Evolutionary conservation across 331 rosid genomes (phyloP).

Genomic region (Malus hybrid): DNA sequence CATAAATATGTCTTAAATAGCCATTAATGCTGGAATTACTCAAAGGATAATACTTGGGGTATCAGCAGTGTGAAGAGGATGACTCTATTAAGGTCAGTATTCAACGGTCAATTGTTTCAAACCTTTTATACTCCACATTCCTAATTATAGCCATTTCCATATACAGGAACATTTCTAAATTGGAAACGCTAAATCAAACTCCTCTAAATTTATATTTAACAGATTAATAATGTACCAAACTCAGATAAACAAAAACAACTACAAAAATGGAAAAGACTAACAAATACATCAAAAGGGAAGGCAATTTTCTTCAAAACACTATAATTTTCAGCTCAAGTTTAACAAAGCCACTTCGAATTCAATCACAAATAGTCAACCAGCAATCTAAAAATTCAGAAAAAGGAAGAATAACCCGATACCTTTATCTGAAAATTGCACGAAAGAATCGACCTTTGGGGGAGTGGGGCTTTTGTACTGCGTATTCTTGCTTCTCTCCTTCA

Average conservation of each 20-base stretch:
- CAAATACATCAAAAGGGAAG: neutral
- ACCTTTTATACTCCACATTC: neutral
- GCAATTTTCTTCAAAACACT: neutral
- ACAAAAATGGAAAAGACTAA: neutral
- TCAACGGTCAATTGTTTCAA: neutral
- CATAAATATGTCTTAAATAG: neutral
- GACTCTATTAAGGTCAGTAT: neutral
- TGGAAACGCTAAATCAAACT: no score
- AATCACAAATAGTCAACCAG: neutral
- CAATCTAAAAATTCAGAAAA: neutral
- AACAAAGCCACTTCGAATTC: no score
- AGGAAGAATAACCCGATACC: constrained; percentile 25
- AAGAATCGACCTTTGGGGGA: constrained; percentile 71
- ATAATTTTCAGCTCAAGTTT: neutral
- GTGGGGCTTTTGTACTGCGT: constrained; percentile 47
- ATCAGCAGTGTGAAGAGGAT: neutral
- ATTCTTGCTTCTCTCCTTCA: constrained; percentile 58
- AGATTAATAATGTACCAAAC: neutral
- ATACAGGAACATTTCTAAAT: constrained; percentile 3
- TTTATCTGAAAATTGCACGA: constrained; percentile 76
- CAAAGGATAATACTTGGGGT: neutral
- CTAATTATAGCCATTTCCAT: neutral
- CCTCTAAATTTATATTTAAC: neutral
- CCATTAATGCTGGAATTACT: neutral
- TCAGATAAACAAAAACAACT: neutral